Conservation (phyloP, 1,139 yeast genomes). For the Geotrichum reessii region DNA sequence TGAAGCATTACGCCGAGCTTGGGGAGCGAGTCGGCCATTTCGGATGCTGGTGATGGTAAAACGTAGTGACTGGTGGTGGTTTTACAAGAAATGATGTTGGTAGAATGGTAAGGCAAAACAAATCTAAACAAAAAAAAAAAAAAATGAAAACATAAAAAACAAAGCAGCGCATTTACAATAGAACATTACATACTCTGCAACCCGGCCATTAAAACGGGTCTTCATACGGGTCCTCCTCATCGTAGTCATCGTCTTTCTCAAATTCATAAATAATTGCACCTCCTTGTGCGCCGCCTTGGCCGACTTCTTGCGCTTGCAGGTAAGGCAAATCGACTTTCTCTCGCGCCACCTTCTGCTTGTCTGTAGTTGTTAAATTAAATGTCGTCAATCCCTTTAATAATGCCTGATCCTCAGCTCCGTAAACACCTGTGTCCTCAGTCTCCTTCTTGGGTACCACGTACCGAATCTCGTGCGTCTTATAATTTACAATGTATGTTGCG, state of each 20-base stretch:
- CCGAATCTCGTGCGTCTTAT: conserved; percentile 47
- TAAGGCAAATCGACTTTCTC: conserved; percentile 86
- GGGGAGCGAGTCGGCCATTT: conserved; percentile 46
- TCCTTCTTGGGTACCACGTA: conserved; percentile 35
- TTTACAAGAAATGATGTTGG: background rate
- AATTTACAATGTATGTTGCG: conserved; percentile 51
- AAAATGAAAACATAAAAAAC: too few species aligned
- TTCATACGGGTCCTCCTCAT: conserved; percentile 95
- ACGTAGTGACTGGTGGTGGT: background rate
- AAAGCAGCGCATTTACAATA: conserved; percentile 1
- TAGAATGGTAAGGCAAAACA: conserved; percentile 3
- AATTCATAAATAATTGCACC: conserved; percentile 88
- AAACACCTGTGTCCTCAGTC: conserved; percentile 32
- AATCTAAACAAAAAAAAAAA: background rate
- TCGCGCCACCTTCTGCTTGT: conserved; percentile 67
- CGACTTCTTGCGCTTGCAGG: conserved; percentile 78
- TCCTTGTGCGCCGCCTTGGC: conserved; percentile 55
- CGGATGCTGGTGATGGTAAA: background rate
- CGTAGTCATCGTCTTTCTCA: conserved; percentile 81
- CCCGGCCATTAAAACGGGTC: conserved; percentile 65
- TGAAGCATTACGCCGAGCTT: conserved; percentile 59
- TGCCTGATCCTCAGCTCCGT: conserved; percentile 26
- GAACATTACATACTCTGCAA: background rate
- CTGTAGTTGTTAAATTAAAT: conserved; percentile 71
- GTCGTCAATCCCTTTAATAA: conserved; percentile 73